These are phyloP conservation scores for Ogataea ganodermae DNA, from an alignment of 805 yeast genomes.

Conservation along the genomic window DNA sequence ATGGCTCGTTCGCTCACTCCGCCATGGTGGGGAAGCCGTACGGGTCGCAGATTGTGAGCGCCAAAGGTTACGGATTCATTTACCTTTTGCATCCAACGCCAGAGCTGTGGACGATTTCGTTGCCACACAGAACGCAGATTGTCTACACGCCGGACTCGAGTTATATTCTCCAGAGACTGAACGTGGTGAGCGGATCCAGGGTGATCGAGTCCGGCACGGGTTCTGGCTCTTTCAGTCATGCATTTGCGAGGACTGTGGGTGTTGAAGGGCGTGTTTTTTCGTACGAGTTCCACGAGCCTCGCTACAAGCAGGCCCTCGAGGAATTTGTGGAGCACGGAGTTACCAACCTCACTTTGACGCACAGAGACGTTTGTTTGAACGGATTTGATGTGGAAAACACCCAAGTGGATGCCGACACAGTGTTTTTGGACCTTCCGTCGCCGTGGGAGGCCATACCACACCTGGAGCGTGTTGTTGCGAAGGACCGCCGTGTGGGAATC, in stretches of 20 bases:
- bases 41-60: slow-evolving; percentile 79
- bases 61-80: slow-evolving; percentile 78
- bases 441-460: slow-evolving; percentile 96
- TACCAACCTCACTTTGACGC: slow-evolving; percentile 63
- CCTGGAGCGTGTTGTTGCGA: slow-evolving; percentile 57
- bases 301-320: slow-evolving; percentile 73
- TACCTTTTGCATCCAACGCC: slow-evolving; percentile 91
- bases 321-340: slow-evolving; percentile 81
- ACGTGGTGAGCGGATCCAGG: slow-evolving; percentile 68
- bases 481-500: slow-evolving; percentile 57
- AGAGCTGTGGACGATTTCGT: slow-evolving; percentile 92
- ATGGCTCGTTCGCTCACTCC: slow-evolving; percentile 85
- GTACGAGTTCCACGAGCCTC: slow-evolving; percentile 86
- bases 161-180: slow-evolving; percentile 80
- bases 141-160: slow-evolving; percentile 96
- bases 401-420: slow-evolving; percentile 61
- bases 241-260: slow-evolving; percentile 79
- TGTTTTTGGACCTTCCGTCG: slow-evolving; percentile 90
- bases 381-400: slow-evolving; percentile 66
- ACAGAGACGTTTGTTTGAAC: slow-evolving; percentile 87
- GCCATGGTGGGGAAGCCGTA: slow-evolving; percentile 77
- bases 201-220: slow-evolving; percentile 99
- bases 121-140: slow-evolving; percentile 97
- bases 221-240: slow-evolving; percentile 92
- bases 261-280: slow-evolving; percentile 67